A percentile compares a stretch with the other conserved stretches of the same genome.
Conservation (phyloP, 495 filamentous ascomycete genomes). For the Copromyces sp. region DNA sequence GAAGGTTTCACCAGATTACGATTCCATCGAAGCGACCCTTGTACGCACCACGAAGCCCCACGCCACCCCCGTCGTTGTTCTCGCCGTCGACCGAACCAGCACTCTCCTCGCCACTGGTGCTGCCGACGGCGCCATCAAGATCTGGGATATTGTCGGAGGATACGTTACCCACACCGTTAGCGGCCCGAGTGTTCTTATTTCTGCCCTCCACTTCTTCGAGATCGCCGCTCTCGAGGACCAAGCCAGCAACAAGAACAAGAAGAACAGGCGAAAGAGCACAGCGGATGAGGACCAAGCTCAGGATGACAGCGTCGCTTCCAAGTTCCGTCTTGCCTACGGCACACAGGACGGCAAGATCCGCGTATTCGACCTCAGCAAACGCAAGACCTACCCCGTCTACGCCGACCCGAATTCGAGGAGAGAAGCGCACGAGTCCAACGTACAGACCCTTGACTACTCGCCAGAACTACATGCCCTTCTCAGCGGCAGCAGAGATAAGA, state of each 20-base stretch:
- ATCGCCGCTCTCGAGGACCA: constrained; percentile 35
- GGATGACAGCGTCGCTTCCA: constrained; percentile 29
- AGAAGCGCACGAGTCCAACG: constrained; percentile 87
- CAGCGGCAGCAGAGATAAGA: constrained; percentile 91
- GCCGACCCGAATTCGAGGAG: constrained; percentile 21
- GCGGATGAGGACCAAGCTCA: constrained; percentile 36
- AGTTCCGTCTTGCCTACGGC: constrained; percentile 80
- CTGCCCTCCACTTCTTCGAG: constrained; percentile 86
- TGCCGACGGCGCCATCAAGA: constrained; percentile 85
- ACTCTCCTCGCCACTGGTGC: constrained; percentile 86
- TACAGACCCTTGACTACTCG: constrained; percentile 76
- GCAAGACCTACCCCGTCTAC: constrained; percentile 63
- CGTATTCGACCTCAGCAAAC: constrained; percentile 84
- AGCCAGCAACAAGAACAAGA: constrained; percentile 19
- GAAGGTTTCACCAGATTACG: constrained; percentile 41
- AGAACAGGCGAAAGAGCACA: constrained; percentile 34
- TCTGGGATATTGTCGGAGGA: constrained; percentile 90
- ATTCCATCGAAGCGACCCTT: constrained; percentile 53
- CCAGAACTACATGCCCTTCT: constrained; percentile 60
- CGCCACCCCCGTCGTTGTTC: constrained; percentile 72
- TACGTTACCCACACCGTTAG: constrained; percentile 92
- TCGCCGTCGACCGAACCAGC: constrained; percentile 72
- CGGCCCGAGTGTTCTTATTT: constrained; percentile 82
- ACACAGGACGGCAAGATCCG: constrained; percentile 85
- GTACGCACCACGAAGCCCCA: constrained; percentile 83